A percentile compares a stretch with the other conserved stretches of the same genome.
These are phyloP conservation scores for Lodderomyces margitis DNA, from an alignment of 1,139 yeast genomes.

Conservation along the genomic window DNA sequence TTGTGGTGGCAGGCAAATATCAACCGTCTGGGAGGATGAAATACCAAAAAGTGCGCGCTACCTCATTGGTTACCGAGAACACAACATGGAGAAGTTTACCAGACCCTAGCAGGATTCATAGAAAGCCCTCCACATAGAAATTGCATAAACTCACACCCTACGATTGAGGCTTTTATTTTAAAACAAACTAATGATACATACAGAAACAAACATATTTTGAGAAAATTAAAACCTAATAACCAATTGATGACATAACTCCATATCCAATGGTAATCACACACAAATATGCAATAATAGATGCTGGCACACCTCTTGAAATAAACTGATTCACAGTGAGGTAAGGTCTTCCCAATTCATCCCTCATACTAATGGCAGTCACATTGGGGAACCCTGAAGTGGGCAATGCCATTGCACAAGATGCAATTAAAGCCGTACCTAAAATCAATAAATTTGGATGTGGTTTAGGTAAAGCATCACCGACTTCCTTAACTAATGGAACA, in stretches of 20 bases:
- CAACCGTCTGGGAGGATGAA: neutral
- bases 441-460: constrained; percentile 74
- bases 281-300: constrained; percentile 60
- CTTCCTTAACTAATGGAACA: constrained; percentile 82
- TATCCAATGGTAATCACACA: constrained; percentile 80
- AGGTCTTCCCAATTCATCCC: constrained; percentile 85
- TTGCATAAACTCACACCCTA: too few relatives aligned
- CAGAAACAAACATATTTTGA: neutral
- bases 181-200: neutral
- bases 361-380: constrained; percentile 90
- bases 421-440: constrained; percentile 79
- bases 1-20: neutral
- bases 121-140: too few relatives aligned
- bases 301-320: constrained; percentile 85
- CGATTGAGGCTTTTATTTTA: too few relatives aligned
- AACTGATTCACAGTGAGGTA: constrained; percentile 81
- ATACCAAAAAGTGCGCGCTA: neutral
- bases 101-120: too few relatives aligned
- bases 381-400: constrained; percentile 98
- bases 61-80: neutral
- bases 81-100: too few relatives aligned
- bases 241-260: constrained; percentile 49
- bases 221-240: neutral
- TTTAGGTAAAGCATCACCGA: constrained; percentile 70
- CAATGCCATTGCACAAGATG: constrained; percentile 93